Percentiles rank a stretch among this genome's conserved stretches.
phyloP scores from a whole-genome alignment of 2,329 filamentous ascomycete genomes.

The Penicillium crustosum region DNA sequence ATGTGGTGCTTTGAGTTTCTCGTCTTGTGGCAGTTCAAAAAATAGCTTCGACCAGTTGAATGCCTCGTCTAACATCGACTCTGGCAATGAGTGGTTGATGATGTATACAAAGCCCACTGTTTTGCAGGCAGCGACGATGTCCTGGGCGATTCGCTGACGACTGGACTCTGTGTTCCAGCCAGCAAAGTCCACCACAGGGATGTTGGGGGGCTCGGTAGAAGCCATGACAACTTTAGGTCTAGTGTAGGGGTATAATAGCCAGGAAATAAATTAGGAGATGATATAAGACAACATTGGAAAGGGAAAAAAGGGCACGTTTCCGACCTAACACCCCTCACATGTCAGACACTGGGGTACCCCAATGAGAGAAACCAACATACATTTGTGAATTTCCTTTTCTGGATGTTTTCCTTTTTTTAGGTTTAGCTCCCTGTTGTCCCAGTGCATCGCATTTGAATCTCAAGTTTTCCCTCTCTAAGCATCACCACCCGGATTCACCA shows the following conservation, averaged over 20 bases:
- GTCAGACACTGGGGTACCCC: not conserved
- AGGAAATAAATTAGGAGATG: not conserved
- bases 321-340: not conserved
- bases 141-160: constrained; percentile 36
- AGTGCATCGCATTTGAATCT: not conserved
- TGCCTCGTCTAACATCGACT: constrained; percentile 42
- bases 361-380: not conserved
- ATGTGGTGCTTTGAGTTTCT: constrained; percentile 53
- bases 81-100: constrained; percentile 48
- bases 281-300: not conserved
- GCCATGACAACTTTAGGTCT: not conserved
- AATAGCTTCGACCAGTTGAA: constrained; percentile 48
- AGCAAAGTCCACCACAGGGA: constrained; percentile 45
- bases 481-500: not conserved
- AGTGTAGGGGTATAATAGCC: not conserved
- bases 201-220: constrained; percentile 15
- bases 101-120: constrained; percentile 52
- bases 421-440: not conserved
- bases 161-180: constrained; percentile 33
- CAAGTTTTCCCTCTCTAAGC: not conserved
- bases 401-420: not conserved
- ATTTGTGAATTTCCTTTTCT: not conserved
- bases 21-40: constrained; percentile 46
- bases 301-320: not conserved
- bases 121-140: constrained; percentile 45